Evolutionary conservation across 108 stramenopile species (phyloP), one percentile per base, ranked within the genome.

Genomic region (Fragilariopsis cylindrus): DNA sequence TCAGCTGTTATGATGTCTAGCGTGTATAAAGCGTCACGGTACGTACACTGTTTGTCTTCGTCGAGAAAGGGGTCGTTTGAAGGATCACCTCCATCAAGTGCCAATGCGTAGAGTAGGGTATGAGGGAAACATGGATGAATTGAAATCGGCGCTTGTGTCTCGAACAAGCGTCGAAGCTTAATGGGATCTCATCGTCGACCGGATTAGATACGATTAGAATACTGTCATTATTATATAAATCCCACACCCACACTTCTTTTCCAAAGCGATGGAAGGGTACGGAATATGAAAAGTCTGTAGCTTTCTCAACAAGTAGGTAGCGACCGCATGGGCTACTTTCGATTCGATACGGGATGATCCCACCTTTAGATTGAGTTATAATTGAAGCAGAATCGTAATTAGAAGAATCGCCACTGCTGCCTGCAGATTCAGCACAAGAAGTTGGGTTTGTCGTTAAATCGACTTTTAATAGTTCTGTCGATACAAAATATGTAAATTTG

Each of bases 21-120:
- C 9, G 49, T 12, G 21, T 69, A 69, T 7, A 69, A 18, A 15
- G 49, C 69, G 52, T 69, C 69, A 11, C 69, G 69, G 13, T 52
- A 52, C 9, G 50, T 13, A 30, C 30, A 30, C 30, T 30, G 30
- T 52, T 52, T 52, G 13, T 52, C 69, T 15, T 47, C 69, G 47
- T 69, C 50, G 19, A 19, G 18, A 8, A 40, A 19, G n/a, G 43
- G 30, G 44, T 42, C 43, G 50, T 69, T 69, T 18, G 8, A 18
- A 11, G 69, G 69, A 69, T 69, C 69, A 21, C 69, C 69, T 18
- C 69, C 69, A 53, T 69, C 69, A 18, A 69, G 50, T 69, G 69
- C 69, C 7, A 52, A 49, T 8, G 69, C 69, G 18, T 52, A 52
- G 7, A 69, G 15, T 9, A 69, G 7, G 5, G 13, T 69, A 52